Percentiles rank a stretch among this genome's conserved stretches.
Conservation (phyloP, 768 basidiomycete species). For the Tubosaeta sp. region DNA sequence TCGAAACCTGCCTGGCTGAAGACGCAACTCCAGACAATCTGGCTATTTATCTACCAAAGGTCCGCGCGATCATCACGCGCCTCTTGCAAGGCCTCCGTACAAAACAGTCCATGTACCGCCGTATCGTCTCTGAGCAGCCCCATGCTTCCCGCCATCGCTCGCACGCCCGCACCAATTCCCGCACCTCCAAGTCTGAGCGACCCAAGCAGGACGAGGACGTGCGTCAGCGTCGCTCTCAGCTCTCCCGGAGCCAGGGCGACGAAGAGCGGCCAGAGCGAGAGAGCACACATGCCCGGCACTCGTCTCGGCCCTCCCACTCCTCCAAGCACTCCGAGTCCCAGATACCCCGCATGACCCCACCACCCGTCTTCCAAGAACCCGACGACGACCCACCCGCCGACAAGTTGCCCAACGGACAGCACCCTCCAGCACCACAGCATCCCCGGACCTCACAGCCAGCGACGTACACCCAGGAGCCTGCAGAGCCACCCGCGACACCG, state of each 20-base stretch:
- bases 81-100: conserved; percentile 89
- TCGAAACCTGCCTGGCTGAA: conserved; percentile 90
- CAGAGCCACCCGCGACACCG: conserved; percentile 6
- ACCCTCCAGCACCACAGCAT: conserved; percentile 9
- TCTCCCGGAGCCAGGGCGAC: conserved; percentile 38
- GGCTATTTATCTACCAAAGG: conserved; percentile 83
- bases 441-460: conserved; percentile 13
- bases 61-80: conserved; percentile 88
- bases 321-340: conserved; percentile 33
- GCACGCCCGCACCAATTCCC: conserved; percentile 55
- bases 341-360: conserved; percentile 25
- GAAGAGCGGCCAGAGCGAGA: conserved; percentile 38
- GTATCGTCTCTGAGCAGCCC: conserved; percentile 61
- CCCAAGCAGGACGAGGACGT: conserved; percentile 40
- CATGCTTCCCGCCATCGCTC: conserved; percentile 38
- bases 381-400: conserved; percentile 28
- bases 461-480: not conserved
- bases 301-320: conserved; percentile 39
- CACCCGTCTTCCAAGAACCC: conserved; percentile 28
- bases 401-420: conserved; percentile 13
- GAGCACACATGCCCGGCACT: conserved; percentile 36
- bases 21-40: conserved; percentile 84
- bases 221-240: conserved; percentile 44
- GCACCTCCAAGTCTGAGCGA: conserved; percentile 49
- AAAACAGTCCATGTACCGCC: conserved; percentile 87